Base-by-base conservation (phyloP, 164 flowering plant species). In the Liquidambar formosana region DNA sequence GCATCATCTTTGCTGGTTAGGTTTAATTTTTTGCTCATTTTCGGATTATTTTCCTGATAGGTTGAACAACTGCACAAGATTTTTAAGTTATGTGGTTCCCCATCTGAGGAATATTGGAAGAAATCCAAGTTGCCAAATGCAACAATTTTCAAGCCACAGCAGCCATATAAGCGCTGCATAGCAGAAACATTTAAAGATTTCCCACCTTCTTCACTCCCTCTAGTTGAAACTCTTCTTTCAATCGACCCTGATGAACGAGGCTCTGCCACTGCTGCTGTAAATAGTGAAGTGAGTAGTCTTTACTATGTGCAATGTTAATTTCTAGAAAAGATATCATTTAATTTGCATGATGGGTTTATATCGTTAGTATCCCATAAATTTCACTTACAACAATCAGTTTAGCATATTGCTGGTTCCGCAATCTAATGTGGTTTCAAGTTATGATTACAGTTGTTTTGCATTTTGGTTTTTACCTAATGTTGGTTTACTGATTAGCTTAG, bases 41-140 rank as follows among this genome's bases (percentile, higher is more conserved):
- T 10, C 5, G 14, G 27, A 46, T 68, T 25, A n/a, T 58, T 68
- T 27, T 46, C 46, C 54, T 66, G 16, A 1, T 76, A 94, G 98
- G 94, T 94, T 73, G 99, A 94, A 79, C 99, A 94, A 65, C 80
- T 94, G 53, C 97, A 94, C 79, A 94, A 92, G 84, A 92, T 94
- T 75, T 94, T 92, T 73, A 94, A 92, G 75, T 81, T 94, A 70
- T 94, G 99, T 83, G 97, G 99, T 26, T 92, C 99, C 25, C 99
- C 99, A 23, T 82, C 96, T 4, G 97, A 91, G 75, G 90, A 86
- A 72, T 94, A 92, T 56, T 94, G 97, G 97, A 94, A 81, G 81
- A 92, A 85, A 64, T 81, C 82, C 57, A 85, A 78, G 81, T 73
- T 92, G 79, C 97, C 97, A 66, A 86, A 94, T 79, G 92, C 97